These are phyloP conservation scores for Pyrenophora tritici-repentis DNA, from an alignment of 2,329 filamentous ascomycete species.

Conservation along the genomic window DNA sequence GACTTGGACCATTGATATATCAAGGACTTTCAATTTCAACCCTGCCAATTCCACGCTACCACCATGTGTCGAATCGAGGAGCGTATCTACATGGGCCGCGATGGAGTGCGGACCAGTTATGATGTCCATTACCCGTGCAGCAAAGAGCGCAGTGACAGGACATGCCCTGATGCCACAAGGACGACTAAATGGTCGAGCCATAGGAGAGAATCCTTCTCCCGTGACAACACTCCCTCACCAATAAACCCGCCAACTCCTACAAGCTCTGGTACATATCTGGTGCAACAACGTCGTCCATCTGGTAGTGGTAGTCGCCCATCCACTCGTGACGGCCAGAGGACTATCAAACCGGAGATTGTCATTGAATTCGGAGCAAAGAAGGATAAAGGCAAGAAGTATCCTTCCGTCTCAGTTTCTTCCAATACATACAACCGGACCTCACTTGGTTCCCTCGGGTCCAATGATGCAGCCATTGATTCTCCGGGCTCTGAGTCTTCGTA, in stretches of 20 bases:
- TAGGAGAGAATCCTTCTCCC: constrained; percentile 18
- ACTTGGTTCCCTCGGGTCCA: constrained; percentile 27
- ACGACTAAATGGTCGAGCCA: constrained; percentile 31
- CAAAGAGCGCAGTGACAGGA: constrained; percentile 23
- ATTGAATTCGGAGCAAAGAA: constrained; percentile 37
- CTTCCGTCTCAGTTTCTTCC: constrained; percentile 20
- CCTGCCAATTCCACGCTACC: not conserved
- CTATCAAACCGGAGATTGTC: constrained; percentile 34
- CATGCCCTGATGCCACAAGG: constrained; percentile 34
- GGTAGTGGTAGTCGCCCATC: constrained; percentile 31
- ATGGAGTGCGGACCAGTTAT: constrained; percentile 21
- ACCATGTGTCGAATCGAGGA: constrained; percentile 44
- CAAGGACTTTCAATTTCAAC: not conserved
- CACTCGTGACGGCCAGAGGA: constrained; percentile 27
- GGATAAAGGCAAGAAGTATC: constrained; percentile 32
- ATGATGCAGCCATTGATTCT: constrained; percentile 35
- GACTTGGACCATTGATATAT: not conserved
- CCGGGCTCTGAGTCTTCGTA: constrained; percentile 39
- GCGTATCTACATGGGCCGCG: constrained; percentile 31
- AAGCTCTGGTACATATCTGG: constrained; percentile 28
- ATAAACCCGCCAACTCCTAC: constrained; percentile 41
- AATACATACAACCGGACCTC: constrained; percentile 36
- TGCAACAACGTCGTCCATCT: constrained; percentile 33
- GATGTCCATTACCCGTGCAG: constrained; percentile 26
- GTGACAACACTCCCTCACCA: constrained; percentile 38